Evolutionary conservation across 1,284 basidiomycete genomes (phyloP), one percentile per base, ranked within the genome.

Genomic region (Ganoderma sinense): DNA sequence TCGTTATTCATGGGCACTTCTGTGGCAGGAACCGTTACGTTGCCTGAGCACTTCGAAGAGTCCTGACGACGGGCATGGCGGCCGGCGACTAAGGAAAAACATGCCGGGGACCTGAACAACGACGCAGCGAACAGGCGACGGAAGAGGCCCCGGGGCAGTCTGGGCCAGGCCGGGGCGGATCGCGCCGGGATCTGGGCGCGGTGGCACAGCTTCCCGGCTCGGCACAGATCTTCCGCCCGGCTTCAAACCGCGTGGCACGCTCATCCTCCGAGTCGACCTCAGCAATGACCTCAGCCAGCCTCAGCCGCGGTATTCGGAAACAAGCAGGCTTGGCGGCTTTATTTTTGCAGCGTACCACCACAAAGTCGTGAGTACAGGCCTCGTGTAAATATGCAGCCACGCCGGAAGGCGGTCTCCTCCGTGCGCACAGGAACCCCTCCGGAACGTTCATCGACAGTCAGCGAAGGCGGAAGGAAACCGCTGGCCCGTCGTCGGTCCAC

Each of bases 181-280:
- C 64, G 39, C 61, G 64, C 56, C 33, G 18, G 48, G 20, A 59
- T 67, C 70, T 71, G 61, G 69, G n/a, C 56, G 33, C 53, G 40
- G 20, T 40, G 33, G 26, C 64, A 62, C 62, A 45, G 65, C 65
- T 29, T 48, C 56, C 59, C 65, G 59, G 59, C 36, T 26, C n/a
- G 61, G 66, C 29, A 31, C 40, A 23, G 23, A 51, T 11, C 4
- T 51, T 51, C 23, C 48, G 23, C 48, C 48, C 45, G 45, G 18
- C 20, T 7, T n/a, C 8, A 48, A 48, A 51, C 48, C 48, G 48
- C 48, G 48, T 51, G 48, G 48, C n/a, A 51, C 13, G 23, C 10
- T 10, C 23, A 14, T 11, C 13, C 18, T 48, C 16, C 2, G 16
- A 20, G 20, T n/a, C n/a, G 23, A 51, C 23, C 48, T 51, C 23